phyloP scores from a whole-genome alignment of 2,329 filamentous ascomycete genomes.

The Cordyceps tenuipes region DNA sequence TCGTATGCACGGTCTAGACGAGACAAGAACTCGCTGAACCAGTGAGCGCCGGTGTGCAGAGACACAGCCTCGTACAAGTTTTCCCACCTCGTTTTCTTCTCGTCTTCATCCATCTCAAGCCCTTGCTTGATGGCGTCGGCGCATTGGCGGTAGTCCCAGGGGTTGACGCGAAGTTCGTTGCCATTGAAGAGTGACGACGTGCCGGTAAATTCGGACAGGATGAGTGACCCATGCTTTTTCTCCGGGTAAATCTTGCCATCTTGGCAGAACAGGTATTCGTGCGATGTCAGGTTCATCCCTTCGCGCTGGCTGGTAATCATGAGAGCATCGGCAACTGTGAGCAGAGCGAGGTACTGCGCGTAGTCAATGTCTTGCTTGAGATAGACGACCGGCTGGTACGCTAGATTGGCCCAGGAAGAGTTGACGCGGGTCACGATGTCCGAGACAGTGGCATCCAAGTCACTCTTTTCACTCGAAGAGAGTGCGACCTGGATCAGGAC shows the following conservation, averaged over 20 bases:
- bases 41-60: conserved; percentile 75
- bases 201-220: conserved; percentile 91
- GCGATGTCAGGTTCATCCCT: conserved; percentile 93
- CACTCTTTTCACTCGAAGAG: conserved; percentile 78
- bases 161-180: conserved; percentile 79
- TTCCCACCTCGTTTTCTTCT: conserved; percentile 67
- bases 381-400: conserved; percentile 88
- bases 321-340: conserved; percentile 81
- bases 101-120: conserved; percentile 67
- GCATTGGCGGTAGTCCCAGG: conserved; percentile 88
- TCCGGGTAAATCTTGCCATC: conserved; percentile 62
- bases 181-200: conserved; percentile 78
- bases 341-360: conserved; percentile 81
- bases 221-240: conserved; percentile 80
- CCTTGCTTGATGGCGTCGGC: conserved; percentile 78
- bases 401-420: conserved; percentile 79
- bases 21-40: conserved; percentile 69
- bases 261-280: conserved; percentile 90
- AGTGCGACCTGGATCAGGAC: conserved; percentile 92
- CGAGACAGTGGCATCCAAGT: conserved; percentile 79
- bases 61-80: conserved; percentile 66
- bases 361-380: conserved; percentile 92
- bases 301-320: conserved; percentile 95
- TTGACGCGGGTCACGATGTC: conserved; percentile 95
- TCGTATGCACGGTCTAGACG: conserved; percentile 69